Base-by-base conservation (phyloP, 768 basidiomycete genomes). In the Mycena filopes region DNA sequence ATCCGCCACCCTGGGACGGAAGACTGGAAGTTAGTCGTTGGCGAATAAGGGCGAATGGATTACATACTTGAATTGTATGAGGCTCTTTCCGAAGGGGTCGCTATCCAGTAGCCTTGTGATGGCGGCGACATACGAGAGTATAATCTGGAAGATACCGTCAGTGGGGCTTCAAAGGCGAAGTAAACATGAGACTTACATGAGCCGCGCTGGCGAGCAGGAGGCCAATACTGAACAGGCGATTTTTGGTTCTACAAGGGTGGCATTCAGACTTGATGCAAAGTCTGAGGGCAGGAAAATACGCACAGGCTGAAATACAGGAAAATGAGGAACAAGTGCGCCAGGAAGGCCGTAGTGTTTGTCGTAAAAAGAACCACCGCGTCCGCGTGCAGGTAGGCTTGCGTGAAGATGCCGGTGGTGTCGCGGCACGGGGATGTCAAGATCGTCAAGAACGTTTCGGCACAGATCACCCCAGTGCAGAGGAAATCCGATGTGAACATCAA, bases 391-490 rank as follows among this genome's bases (percentile, higher is more conserved):
- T 36, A 36, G 36, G 36, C 36, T 11, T 36, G 11, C 2, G 36
- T 36, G 4, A 36, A 36, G 36, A 36, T 5, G 50, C n/a, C 40
- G 53, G 25, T 4, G 16, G 5, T 12, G 15, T 36, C 9, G 33
- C 25, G n/a, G n/a, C n/a, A 47, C 33, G 31, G 31, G 21, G 29
- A 20, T 13, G 21, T 12, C 20, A 53, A 26, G 2, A 59, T 3
- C 13, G 6, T 2, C 21, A 12, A 5, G 21, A 58, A 67, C 2
- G 38, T 18, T 33, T 38, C 25, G 4, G 33, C 25, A 18, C 53
- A 67, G 48, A 67, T 46, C 21, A 46, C 41, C 15, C 21, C 10
- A 1, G 60, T 62, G 60, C 60, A 57, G 10, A 57, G 10, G 4
- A 33, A 6, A 41, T 67, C 66, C 15, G 38, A 51, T 10, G 33